Base-by-base conservation (phyloP, 257 asterid genomes). In the Solanum acaule region DNA sequence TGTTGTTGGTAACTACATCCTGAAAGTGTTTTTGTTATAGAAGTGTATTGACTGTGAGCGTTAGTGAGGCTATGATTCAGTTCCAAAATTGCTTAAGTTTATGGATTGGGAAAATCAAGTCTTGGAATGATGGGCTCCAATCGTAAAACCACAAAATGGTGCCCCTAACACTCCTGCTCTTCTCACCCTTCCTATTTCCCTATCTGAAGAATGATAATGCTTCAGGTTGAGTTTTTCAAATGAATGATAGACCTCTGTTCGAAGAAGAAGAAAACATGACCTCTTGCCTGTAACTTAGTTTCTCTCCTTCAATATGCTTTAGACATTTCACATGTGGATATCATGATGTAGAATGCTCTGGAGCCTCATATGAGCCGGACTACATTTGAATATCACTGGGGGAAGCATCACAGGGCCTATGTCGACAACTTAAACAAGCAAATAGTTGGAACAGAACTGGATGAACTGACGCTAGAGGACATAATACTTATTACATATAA, bases 351-450 rank as follows among this genome's bases (percentile, higher is more conserved):
- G 99, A 94, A 97, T 90, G 96, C 98, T 38, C 89, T 97, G 94
- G 98, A 97, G 93, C 99, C 98, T 89, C 95, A 93, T 89, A 94
- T 97, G 98, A 97, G 98, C 88, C 94, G 92, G 5, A 92, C 94
- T 84, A 96, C 99, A 13, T 91, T 97, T 71, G 99, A 97, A 76
- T 97, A 92, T 91, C 99, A 97, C 86, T 97, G 99, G 99, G 98
- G 99, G 13, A 97, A 97, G 93, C 99, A 97, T 93, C 98, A 95
- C 92, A 91, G 94, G 86, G 93, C 96, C 63, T 96, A 97, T 87
- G 98, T 96, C 31, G 98, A 95, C 83, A 97, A 96, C 94, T 94
- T 97, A 88, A 97, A 96, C 96, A 96, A 94, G 94, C 99, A 97
- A 90, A 94, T 97, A 77, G 94, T 88, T 23, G 98, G 98, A 37